A percentile compares a stretch with the other conserved stretches of the same genome.
Conservation (phyloP, 2,329 filamentous ascomycete species). For the Diaporthe humulicola region DNA sequence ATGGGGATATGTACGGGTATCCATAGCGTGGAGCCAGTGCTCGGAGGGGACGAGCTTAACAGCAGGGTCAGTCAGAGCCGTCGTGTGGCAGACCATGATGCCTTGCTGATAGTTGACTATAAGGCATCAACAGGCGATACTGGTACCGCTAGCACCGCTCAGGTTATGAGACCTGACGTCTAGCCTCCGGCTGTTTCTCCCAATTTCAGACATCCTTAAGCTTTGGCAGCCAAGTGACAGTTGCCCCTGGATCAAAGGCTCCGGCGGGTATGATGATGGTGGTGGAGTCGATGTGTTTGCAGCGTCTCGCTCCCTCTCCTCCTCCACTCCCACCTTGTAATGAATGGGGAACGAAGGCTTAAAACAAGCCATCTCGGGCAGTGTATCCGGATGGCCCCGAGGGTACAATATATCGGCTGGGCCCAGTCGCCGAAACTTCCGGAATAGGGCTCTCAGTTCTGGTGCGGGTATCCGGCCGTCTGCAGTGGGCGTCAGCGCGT, state of each 20-base stretch:
- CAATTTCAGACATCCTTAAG: not conserved
- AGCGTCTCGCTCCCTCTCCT: not conserved
- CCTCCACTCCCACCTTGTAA: slow-evolving; percentile 38
- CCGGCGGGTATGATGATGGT: not conserved
- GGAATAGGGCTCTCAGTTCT: slow-evolving; percentile 41
- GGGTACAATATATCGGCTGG: slow-evolving; percentile 40
- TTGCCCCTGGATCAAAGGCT: not conserved
- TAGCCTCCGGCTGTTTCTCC: slow-evolving; percentile 17
- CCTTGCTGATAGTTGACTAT: slow-evolving; percentile 33
- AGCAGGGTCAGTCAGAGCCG: slow-evolving; percentile 21
- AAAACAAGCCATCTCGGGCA: slow-evolving; percentile 44
- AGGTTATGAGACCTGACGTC: slow-evolving; percentile 29
- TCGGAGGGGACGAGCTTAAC: slow-evolving; percentile 39
- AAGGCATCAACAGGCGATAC: slow-evolving; percentile 36
- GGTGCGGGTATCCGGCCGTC: slow-evolving; percentile 39
- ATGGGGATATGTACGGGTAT: slow-evolving; percentile 40
- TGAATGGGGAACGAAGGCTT: slow-evolving; percentile 35
- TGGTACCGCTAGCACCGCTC: not conserved
- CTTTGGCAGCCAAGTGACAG: not conserved
- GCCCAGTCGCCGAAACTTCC: slow-evolving; percentile 40
- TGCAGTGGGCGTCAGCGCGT: slow-evolving; percentile 37
- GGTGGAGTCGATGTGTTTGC: not conserved
- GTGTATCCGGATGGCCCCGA: slow-evolving; percentile 26
- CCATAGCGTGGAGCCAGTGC: slow-evolving; percentile 43
- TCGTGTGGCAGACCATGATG: slow-evolving; percentile 40